Percentiles rank a stretch among this genome's conserved stretches.
phyloP scores from a whole-genome alignment of 2,329 filamentous ascomycete species.

The Colletotrichum sp. region DNA sequence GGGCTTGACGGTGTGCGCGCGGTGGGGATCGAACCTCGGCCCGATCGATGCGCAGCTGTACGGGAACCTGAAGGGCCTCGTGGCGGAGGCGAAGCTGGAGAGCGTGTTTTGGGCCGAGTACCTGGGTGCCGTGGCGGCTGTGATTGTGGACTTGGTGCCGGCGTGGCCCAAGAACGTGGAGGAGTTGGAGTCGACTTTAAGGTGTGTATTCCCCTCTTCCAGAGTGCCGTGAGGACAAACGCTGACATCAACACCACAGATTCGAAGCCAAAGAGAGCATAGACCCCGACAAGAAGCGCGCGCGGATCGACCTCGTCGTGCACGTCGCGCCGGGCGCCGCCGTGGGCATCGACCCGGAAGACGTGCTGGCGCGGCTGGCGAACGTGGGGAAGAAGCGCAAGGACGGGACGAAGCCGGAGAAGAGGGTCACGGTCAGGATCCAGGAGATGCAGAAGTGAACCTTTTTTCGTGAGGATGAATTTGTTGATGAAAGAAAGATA shows the following conservation, averaged over 20 bases:
- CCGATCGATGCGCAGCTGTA: conserved; percentile 51
- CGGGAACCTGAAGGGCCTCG: conserved; percentile 44
- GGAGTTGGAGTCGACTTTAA: conserved; percentile 39
- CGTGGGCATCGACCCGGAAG: conserved; percentile 34
- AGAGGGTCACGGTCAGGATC: conserved; percentile 20
- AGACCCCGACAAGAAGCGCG: conserved; percentile 37
- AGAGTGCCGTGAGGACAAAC: not conserved
- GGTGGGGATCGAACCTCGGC: conserved; percentile 71
- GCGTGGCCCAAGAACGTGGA: conserved; percentile 40
- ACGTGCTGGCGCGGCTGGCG: conserved; percentile 26
- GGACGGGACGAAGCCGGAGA: conserved; percentile 18
- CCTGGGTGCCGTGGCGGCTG: conserved; percentile 51
- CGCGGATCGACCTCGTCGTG: conserved; percentile 37
- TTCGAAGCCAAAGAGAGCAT: conserved; percentile 25
- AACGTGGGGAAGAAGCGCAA: conserved; percentile 20
- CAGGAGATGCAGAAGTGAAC: conserved; percentile 3
- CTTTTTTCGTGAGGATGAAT: not conserved
- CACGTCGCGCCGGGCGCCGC: conserved; percentile 32
- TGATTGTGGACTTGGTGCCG: conserved; percentile 48
- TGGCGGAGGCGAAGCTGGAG: conserved; percentile 39
- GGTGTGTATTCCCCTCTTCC: conserved; percentile 36
- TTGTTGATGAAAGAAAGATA: not conserved
- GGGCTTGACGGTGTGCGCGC: conserved; percentile 72
- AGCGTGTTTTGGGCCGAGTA: conserved; percentile 60
- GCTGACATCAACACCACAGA: conserved; percentile 13